These are phyloP conservation scores for Pyrenochaeta sp. DNA, from an alignment of 2,329 filamentous ascomycete genomes.

Conservation along the genomic window DNA sequence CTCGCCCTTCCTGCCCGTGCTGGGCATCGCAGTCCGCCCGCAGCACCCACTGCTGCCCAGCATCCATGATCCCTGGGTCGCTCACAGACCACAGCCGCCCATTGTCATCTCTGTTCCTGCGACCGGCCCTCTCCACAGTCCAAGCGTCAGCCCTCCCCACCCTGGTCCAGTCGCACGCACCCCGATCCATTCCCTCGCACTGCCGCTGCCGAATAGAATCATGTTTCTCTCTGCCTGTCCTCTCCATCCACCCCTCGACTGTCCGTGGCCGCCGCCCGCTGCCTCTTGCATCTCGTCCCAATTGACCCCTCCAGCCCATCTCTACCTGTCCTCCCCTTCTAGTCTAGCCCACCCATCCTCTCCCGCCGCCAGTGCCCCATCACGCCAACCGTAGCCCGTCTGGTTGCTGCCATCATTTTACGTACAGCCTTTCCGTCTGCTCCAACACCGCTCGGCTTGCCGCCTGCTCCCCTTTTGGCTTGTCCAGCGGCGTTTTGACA, in stretches of 20 bases:
- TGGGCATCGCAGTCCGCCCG: constrained; percentile 22
- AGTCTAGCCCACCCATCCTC: constrained; percentile 33
- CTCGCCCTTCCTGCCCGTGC: constrained; percentile 18
- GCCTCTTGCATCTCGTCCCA: constrained; percentile 34
- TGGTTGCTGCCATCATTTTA: constrained; percentile 35
- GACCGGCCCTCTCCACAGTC: constrained; percentile 34
- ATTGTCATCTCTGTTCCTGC: constrained; percentile 34
- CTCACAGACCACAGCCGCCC: constrained; percentile 38
- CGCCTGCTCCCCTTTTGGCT: constrained; percentile 33
- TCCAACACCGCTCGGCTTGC: constrained; percentile 29
- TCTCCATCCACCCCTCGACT: constrained; percentile 24
- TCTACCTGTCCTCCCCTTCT: no score
- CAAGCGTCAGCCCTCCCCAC: constrained; percentile 39
- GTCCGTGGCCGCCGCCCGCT: constrained; percentile 33
- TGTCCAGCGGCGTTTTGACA: constrained; percentile 32
- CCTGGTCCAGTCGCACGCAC: constrained; percentile 29
- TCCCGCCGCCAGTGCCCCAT: constrained; percentile 25
- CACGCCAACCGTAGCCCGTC: constrained; percentile 24
- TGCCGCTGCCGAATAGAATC: constrained; percentile 39
- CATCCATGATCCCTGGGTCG: constrained; percentile 31
- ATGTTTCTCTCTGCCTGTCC: constrained; percentile 35
- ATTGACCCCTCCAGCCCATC: constrained; percentile 35
- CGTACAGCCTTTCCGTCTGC: constrained; percentile 37
- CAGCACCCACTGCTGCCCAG: constrained; percentile 5
- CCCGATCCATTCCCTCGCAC: constrained; percentile 34